Evolutionary conservation across 768 basidiomycete genomes (phyloP).

Genomic region (Nidularia sp.): DNA sequence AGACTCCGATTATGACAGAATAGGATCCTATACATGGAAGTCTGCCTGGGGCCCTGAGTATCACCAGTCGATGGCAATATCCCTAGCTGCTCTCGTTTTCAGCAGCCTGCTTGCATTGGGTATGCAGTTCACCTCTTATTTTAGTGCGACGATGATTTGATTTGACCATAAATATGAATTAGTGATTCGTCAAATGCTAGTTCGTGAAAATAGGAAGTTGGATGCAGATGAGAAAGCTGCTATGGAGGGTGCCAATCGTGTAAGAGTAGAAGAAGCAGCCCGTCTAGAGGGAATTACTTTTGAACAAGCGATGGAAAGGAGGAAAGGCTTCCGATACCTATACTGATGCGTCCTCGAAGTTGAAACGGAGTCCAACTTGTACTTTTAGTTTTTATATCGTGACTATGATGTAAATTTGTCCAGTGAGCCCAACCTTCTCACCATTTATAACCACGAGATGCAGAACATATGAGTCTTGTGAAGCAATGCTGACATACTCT

Average conservation of each 20-base stretch:
- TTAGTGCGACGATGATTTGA: no score
- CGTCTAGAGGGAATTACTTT: conserved; percentile 55
- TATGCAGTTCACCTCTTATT: conserved; percentile 8
- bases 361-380: no score
- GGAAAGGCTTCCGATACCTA: conserved; percentile 56
- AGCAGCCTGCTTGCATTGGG: conserved; percentile 26
- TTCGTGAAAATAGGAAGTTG: conserved; percentile 45
- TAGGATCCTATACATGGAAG: conserved; percentile 62
- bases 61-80: conserved; percentile 58
- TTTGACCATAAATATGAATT: neutral
- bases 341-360: conserved; percentile 23
- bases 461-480: no score
- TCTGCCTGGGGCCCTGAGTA: conserved; percentile 58
- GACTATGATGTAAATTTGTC: no score
- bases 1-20: conserved; percentile 22
- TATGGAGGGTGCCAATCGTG: conserved; percentile 38
- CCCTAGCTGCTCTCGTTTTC: conserved; percentile 27
- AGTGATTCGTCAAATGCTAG: conserved; percentile 44
- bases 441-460: no score
- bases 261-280: conserved; percentile 55
- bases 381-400: no score
- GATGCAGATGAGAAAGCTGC: conserved; percentile 42
- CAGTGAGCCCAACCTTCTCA: no score
- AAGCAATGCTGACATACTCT: no score
- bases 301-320: conserved; percentile 52